Conservation (phyloP, 2,329 filamentous ascomycete species). For the Westerdykella ornata region DNA sequence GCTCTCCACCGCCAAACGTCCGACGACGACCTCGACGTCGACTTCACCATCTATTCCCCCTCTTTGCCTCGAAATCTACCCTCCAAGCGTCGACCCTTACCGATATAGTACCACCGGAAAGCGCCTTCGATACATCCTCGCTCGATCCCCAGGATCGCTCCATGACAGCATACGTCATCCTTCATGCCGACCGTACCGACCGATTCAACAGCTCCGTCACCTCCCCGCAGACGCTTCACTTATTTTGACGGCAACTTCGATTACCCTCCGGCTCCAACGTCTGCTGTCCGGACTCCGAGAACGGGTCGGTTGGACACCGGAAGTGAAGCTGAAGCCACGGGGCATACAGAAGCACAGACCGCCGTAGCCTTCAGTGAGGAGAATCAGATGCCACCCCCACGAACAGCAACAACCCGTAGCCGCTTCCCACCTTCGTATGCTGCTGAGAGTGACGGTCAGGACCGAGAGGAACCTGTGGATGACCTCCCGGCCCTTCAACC, state of each 20-base stretch:
- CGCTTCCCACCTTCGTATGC: constrained; percentile 5
- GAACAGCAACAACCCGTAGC: constrained; percentile 29
- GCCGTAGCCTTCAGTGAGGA: constrained; percentile 6
- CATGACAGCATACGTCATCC: constrained; percentile 16
- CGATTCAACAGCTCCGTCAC: constrained; percentile 17
- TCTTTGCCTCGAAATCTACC: background rate
- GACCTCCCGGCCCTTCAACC: too few species aligned
- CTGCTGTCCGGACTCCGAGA: constrained; percentile 2
- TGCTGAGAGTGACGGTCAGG: too few species aligned
- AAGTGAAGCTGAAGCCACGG: constrained; percentile 3
- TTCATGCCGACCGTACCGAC: constrained; percentile 22
- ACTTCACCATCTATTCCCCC: background rate
- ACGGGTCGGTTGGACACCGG: background rate
- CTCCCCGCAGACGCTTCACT: constrained; percentile 16
- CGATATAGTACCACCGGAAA: background rate
- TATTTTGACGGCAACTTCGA: constrained; percentile 41
- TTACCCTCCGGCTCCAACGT: constrained; percentile 39
- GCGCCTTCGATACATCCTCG: too few species aligned
- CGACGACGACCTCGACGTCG: constrained; percentile 1
- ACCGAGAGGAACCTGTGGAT: too few species aligned
- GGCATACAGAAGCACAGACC: too few species aligned
- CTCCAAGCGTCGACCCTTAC: background rate
- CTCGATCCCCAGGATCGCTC: too few species aligned
- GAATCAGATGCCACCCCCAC: constrained; percentile 9
- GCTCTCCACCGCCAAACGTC: too few species aligned